Evolutionary conservation across 768 basidiomycete genomes (phyloP), one percentile per base, ranked within the genome.

Genomic region (Lentinula edodes): DNA sequence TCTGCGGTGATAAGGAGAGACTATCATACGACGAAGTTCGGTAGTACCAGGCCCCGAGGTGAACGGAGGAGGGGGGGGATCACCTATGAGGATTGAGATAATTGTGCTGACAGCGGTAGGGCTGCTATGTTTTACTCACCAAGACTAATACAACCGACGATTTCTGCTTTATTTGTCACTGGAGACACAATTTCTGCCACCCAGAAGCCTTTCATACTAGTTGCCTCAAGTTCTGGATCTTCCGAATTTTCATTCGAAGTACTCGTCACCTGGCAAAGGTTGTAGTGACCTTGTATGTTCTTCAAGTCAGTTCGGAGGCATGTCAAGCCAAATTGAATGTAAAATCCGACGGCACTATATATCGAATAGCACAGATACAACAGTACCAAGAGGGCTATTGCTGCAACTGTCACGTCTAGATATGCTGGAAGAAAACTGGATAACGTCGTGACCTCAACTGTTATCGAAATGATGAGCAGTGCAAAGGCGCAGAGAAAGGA

Each of bases 1-100:
- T 55, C 69, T 58, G 8, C 69, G 68, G 52, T 68, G 61, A n/a
- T 36, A 53, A 13, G 54, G 46, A 1, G 69, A 69, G 2, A 72
- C 70, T 9, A 69, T 65, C 65, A 73, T 64, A 7, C 71, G 67
- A 13, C 71, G 70, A 16, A 73, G 58, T 55, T 71, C 70, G 1
- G 61, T 66, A 5, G 36, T 59, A n/a, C 51, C 56, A 13, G 63
- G 62, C 18, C 66, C 65, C 4, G 43, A 13, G 35, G 57, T 62
- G n/a, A 62, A 59, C n/a, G 42, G 58, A 56, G 41, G 36, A 56
- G 15, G 23, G 2, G 45, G 36, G 15, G 34, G 45, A 45, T 36
- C n/a, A 50, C 9, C 34, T 36, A n/a, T 23, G 23, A n/a, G 23
- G 42, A 62, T 66, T 59, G 32, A 13, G 38, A 28, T 58, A 10